Evolutionary conservation across 1,284 basidiomycete genomes (phyloP).

Genomic region (Cryptococcus maquisensis): DNA sequence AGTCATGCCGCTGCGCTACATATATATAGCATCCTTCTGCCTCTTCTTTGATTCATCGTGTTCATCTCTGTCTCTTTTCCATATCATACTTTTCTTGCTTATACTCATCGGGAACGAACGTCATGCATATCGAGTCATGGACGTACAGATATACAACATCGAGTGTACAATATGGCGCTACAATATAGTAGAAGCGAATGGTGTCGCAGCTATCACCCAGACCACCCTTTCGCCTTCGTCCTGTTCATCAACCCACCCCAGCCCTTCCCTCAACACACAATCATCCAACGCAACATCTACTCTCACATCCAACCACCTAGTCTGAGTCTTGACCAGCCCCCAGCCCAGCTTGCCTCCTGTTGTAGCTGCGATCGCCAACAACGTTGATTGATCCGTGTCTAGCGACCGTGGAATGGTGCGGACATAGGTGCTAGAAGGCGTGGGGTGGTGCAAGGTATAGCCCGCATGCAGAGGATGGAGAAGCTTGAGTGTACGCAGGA

Average conservation of each 20-base stretch:
- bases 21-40: too few relatives aligned
- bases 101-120: neutral
- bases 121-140: neutral
- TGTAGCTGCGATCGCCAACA: conserved; percentile 68
- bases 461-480: conserved; percentile 83
- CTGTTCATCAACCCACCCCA: conserved; percentile 92
- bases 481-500: conserved; percentile 78
- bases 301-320: conserved; percentile 74
- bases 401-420: conserved; percentile 57
- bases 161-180: neutral
- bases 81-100: neutral
- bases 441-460: conserved; percentile 67
- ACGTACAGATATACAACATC: neutral
- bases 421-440: conserved; percentile 27
- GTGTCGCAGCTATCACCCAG: conserved; percentile 39
- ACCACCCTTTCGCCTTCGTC: conserved; percentile 51
- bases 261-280: conserved; percentile 81
- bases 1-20: too few relatives aligned
- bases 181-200: conserved; percentile 15
- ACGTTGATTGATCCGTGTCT: conserved; percentile 72
- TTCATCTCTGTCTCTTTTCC: neutral
- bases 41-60: neutral
- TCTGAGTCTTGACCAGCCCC: conserved; percentile 55
- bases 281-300: conserved; percentile 75
- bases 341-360: conserved; percentile 64